phyloP scores from a whole-genome alignment of 2,329 filamentous ascomycete genomes.

The Curvularia lunata region DNA sequence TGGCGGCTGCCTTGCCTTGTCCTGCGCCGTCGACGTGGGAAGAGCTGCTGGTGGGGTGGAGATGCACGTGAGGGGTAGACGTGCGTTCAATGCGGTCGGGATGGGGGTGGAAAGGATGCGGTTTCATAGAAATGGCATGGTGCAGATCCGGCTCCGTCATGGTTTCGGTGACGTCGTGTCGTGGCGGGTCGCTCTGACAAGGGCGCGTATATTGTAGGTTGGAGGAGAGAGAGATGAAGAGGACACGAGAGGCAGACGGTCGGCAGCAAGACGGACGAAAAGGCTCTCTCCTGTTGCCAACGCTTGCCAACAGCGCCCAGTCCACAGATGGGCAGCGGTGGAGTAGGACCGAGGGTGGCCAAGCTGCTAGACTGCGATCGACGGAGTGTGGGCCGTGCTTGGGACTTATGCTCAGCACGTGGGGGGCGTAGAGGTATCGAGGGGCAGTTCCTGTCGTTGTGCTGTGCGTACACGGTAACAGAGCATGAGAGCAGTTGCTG shows the following conservation, averaged over 20 bases:
- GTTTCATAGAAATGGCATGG: conserved; percentile 57
- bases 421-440: conserved; percentile 13
- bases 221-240: background rate
- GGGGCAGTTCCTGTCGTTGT: background rate
- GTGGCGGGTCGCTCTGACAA: background rate
- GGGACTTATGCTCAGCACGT: conserved; percentile 16
- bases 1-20: conserved; percentile 37
- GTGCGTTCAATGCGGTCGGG: conserved; percentile 38
- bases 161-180: conserved; percentile 27
- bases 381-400: conserved; percentile 9
- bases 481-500: background rate
- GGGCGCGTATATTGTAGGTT: background rate
- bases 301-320: background rate
- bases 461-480: background rate
- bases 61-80: conserved; percentile 38
- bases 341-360: background rate
- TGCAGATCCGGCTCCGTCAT: conserved; percentile 55
- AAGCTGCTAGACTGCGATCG: conserved; percentile 3
- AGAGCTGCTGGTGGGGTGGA: conserved; percentile 22
- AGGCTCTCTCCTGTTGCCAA: background rate
- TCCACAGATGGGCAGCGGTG: background rate
- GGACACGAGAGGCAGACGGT: background rate
- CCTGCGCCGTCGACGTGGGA: conserved; percentile 22
- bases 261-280: background rate
- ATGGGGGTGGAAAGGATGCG: conserved; percentile 50